Base-by-base conservation (phyloP, 1,284 basidiomycete genomes). In the Cryptococcus sp. region DNA sequence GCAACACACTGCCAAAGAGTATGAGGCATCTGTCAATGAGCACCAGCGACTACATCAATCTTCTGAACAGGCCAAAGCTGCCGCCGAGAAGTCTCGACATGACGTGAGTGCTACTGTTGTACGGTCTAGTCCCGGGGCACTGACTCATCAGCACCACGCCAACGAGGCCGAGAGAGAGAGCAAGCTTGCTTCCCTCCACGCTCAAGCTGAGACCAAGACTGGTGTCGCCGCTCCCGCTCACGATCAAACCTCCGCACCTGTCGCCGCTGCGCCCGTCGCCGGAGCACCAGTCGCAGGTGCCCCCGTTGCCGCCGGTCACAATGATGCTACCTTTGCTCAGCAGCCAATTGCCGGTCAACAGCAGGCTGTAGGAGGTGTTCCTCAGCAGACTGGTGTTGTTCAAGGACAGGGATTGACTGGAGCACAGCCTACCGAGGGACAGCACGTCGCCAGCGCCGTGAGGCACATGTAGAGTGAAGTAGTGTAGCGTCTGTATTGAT, bases 31-130 rank as follows among this genome's bases (percentile, higher is more conserved):
- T 5, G 54, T 53, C 16, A 54, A 63, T 25, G 59, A 67, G 21
- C 63, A 68, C 50, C 44, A 54, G 23, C 58, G 62, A 22, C 49
- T 62, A 16, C 40, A 40, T 10, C 57, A 56, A 16, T 59, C 61
- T n/a, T 54, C 64, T 3, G 50, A 59, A 45, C 41, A 56, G 36
- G 59, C 63, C 56, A 68, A 68, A 59, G 56, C 55, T 10, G 34
- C 46, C 2, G 52, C 69, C 10, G 59, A 69, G 42, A 46, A 60
- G 7, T 34, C 65, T 4, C 54, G 64, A 44, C 25, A 45, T 5
- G 46, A 58, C 45, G 66, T 67, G 28, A 49, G 64, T 57, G 32
- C 9, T 9, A 34, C 32, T 34, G 32, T 9, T 9, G 16, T 34
- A 9, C 32, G 32, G 16, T 47, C 47, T 7, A 23, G 10, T 16